A percentile compares a stretch with the other conserved stretches of the same genome.
These are phyloP conservation scores for Apiotrichum brassicae DNA, from an alignment of 1,284 basidiomycete genomes.

Conservation along the genomic window DNA sequence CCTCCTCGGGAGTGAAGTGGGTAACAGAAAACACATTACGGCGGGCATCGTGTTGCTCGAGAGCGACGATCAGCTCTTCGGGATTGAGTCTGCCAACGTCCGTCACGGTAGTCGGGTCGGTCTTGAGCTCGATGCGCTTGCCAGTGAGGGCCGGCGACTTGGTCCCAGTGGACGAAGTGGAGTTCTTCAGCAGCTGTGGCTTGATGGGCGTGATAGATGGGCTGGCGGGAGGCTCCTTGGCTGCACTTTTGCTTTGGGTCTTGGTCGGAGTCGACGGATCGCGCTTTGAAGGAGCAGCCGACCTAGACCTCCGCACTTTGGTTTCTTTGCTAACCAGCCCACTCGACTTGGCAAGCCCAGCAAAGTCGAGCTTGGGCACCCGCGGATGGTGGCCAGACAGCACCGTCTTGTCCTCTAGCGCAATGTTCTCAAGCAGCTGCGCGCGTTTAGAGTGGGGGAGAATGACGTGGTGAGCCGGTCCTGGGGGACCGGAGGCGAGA, in stretches of 20 bases:
- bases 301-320: constrained; percentile 24
- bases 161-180: background rate
- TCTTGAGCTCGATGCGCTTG: constrained; percentile 30
- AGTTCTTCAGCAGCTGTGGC: background rate
- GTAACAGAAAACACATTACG: constrained; percentile 44
- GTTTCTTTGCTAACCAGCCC: constrained; percentile 32
- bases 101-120: constrained; percentile 15
- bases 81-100: constrained; percentile 46
- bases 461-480: constrained; percentile 33
- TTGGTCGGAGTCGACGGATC: constrained; percentile 14
- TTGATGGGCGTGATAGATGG: background rate
- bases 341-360: constrained; percentile 35
- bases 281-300: constrained; percentile 3
- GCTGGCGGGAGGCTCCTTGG: background rate
- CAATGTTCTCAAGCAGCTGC: constrained; percentile 45
- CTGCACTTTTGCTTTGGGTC: background rate
- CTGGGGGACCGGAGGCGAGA: constrained; percentile 48
- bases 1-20: constrained; percentile 44
- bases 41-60: constrained; percentile 47
- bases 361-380: constrained; percentile 41
- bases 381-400: constrained; percentile 41
- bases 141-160: constrained; percentile 40
- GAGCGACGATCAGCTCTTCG: constrained; percentile 47
- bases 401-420: constrained; percentile 42
- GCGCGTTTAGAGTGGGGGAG: constrained; percentile 43